Evolutionary conservation across 2,329 filamentous ascomycete genomes (phyloP), one percentile per base, ranked within the genome.

Genomic region (Exophiala aquamarina): DNA sequence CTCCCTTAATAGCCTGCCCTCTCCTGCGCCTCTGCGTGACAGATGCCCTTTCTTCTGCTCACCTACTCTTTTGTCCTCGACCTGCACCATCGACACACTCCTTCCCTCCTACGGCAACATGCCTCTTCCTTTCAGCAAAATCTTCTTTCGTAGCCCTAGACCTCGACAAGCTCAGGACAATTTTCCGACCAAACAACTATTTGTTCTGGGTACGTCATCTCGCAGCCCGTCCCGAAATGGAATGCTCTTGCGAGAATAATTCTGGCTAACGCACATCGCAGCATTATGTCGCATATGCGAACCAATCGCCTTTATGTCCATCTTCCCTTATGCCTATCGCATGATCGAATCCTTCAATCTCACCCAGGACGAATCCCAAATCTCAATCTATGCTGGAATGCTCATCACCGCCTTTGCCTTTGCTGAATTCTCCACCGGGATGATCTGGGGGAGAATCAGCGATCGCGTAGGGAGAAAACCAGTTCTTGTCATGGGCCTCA

Each of bases 251-350:
- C 48, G 47, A 52, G 36, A 37, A 15, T 15, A 37, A 37, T 36
- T 14, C 35, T 33, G 32, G 39, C 52, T 56, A 53, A 52, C 45
- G 33, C 35, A 38, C 17, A 38, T 34, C 31, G 48, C 43, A 94
- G 91, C 90, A 36, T 78, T 95, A 63, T 95, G 91, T 71, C 86
- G 93, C 64, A 92, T 98, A 74, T 96, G 90, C 76, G 93, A 98
- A 67, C 93, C 93, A 42, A 97, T 98, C 68, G 93, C 93, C 4
- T 97, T 98, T 77, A 97, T 96, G 89, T 96, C 91, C 44, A 96
- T 97, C 60, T 97, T 98, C 66, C 93, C 93, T 1, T 98, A 97
- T 69, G 90, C 95, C 60, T 97, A 95, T 74, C 92, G 87, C 74
- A 97, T 98, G 93, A 86, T 97, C 59, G 78, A 90, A 61, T 89